Percentiles rank a stretch among this genome's conserved stretches.
Conservation (phyloP, 1,139 yeast genomes). For the Candida smagusa region DNA sequence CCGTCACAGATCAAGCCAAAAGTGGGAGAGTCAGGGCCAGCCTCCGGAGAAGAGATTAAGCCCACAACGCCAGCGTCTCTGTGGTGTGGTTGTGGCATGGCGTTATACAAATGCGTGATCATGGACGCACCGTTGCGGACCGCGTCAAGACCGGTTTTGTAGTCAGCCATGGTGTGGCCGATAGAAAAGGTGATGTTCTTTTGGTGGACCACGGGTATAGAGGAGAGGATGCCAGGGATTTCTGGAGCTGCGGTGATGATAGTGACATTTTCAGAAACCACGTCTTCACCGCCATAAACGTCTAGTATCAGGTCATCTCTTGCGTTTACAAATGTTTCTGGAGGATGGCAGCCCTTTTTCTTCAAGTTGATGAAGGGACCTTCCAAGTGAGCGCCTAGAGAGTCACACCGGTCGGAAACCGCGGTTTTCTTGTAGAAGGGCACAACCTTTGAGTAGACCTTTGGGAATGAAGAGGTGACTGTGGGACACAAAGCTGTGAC, state of each 20-base stretch:
- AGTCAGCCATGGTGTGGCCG: constrained; percentile 56
- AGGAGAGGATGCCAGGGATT: constrained; percentile 50
- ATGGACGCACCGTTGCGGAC: constrained; percentile 52
- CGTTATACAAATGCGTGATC: constrained; percentile 64
- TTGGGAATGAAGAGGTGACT: constrained; percentile 52
- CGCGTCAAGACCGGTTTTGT: constrained; percentile 48
- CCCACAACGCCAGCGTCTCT: constrained; percentile 62
- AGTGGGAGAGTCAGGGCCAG: constrained; percentile 36
- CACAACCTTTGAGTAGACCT: constrained; percentile 50
- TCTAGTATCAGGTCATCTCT: constrained; percentile 34
- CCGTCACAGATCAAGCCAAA: constrained; percentile 64
- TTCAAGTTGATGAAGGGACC: constrained; percentile 57
- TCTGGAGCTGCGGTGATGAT: constrained; percentile 66
- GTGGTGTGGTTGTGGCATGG: constrained; percentile 69
- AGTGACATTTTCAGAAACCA: constrained; percentile 41
- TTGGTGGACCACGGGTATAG: constrained; percentile 39
- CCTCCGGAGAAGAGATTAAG: constrained; percentile 42
- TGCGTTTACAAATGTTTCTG: constrained; percentile 52
- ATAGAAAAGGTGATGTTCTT: constrained; percentile 46
- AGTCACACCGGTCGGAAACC: constrained; percentile 40
- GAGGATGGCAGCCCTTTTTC: constrained; percentile 65
- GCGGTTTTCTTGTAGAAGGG: constrained; percentile 43
- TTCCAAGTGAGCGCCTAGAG: constrained; percentile 63
- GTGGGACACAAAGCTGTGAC: constrained; percentile 63
- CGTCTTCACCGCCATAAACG: constrained; percentile 45